These are phyloP conservation scores for Hericium rajendrae DNA, from an alignment of 768 basidiomycete species.

Conservation along the genomic window DNA sequence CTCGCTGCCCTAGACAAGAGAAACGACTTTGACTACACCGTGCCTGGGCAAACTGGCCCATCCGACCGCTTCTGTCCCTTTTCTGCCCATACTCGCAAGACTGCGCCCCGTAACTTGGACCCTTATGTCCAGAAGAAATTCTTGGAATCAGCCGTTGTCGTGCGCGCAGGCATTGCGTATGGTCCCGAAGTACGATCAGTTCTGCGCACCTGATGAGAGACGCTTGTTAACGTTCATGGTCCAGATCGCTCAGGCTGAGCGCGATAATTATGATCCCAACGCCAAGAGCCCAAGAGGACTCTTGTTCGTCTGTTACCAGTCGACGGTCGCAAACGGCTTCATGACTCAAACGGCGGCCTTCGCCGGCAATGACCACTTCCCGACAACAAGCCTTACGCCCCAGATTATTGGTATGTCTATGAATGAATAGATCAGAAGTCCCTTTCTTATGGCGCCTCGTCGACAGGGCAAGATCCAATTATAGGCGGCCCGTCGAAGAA, in stretches of 20 bases:
- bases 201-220: neutral
- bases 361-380: neutral
- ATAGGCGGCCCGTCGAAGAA: neutral
- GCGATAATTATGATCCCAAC: neutral
- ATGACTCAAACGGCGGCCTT: slow-evolving; percentile 16
- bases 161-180: slow-evolving; percentile 27
- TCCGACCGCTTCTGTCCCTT: slow-evolving; percentile 28
- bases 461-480: neutral
- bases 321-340: slow-evolving; percentile 29
- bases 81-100: slow-evolving; percentile 39
- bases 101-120: slow-evolving; percentile 28
- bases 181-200: slow-evolving; percentile 22
- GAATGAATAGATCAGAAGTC: neutral
- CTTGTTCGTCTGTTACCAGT: slow-evolving; percentile 28
- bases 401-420: neutral
- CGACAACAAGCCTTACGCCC: neutral
- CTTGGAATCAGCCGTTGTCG: slow-evolving; percentile 18
- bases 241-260: neutral
- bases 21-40: slow-evolving; percentile 31
- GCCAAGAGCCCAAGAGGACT: slow-evolving; percentile 12
- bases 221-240: neutral
- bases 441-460: neutral
- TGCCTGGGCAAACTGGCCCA: slow-evolving; percentile 14
- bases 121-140: slow-evolving; percentile 15
- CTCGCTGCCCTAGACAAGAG: slow-evolving; percentile 30